Evolutionary conservation across 768 basidiomycete species (phyloP), one percentile per base, ranked within the genome.

Genomic region (Boletus speciosus): DNA sequence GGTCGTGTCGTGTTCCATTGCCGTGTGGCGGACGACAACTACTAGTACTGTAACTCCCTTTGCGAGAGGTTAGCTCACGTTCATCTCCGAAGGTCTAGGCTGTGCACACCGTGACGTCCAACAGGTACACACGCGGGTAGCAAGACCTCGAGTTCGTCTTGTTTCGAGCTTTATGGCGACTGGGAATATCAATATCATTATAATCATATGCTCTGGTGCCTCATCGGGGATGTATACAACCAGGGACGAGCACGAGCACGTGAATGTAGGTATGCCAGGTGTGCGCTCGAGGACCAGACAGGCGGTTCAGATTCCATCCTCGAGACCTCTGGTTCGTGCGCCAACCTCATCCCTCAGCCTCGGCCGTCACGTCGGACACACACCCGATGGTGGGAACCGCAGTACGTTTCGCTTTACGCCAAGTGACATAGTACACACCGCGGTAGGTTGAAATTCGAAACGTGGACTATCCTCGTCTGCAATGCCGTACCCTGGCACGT

Each of bases 61-160:
- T 37, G 29, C 29, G 8, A 29, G 29, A 4, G 25, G 23, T 23
- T 23, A 27, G 27, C 36, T 37, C 59, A 60, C 49, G 49, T 51
- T 61, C 60, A 60, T 60, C 38, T 60, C 59, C 59, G 59, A 45
- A 31, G 59, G 59, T 45, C 54, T 25, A 32, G 45, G 29, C 14
- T 39, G 38, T 29, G 25, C n/a, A 9, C 29, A 1, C 10, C 21
- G 25, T 19, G 44, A 55, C 25, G 23, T 38, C 21, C 11, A 25
- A n/a, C n/a, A 7, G 25, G 34, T 15, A 14, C 21, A 16, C 9
- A n/a, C 7, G 23, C 25, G 21, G 21, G 31, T 42, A n/a, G 29
- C 21, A 11, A 38, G 16, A 16, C 7, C 9, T 37, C 19, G 6
- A 1, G 16, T 12, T 12, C 37, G 15, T 51, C 16, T 9, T 8